These are phyloP conservation scores for Alternaria gaisen DNA, from an alignment of 2,329 filamentous ascomycete species.

Conservation along the genomic window DNA sequence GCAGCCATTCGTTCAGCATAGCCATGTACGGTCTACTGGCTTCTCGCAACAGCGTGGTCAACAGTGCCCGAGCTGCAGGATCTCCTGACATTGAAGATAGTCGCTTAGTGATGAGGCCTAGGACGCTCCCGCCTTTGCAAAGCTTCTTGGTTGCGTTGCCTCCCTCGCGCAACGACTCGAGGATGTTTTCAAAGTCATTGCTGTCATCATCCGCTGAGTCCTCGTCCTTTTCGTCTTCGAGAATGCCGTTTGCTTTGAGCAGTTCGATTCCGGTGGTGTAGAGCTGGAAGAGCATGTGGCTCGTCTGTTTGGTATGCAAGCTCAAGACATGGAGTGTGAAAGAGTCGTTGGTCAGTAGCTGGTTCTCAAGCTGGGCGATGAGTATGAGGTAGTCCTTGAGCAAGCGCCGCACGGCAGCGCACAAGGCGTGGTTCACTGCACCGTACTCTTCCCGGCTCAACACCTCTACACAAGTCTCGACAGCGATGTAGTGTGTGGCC, in stretches of 20 bases:
- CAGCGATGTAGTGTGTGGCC: constrained; percentile 89
- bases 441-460: constrained; percentile 94
- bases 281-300: constrained; percentile 89
- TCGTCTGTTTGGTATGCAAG: constrained; percentile 87
- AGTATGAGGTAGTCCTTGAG: constrained; percentile 94
- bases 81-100: constrained; percentile 93
- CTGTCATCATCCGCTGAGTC: constrained; percentile 76
- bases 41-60: constrained; percentile 84
- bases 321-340: constrained; percentile 96
- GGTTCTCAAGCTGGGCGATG: constrained; percentile 91
- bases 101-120: constrained; percentile 84
- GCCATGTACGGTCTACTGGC: constrained; percentile 94
- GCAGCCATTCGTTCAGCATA: constrained; percentile 98
- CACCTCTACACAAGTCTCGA: constrained; percentile 93
- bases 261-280: constrained; percentile 82
- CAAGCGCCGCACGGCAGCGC: constrained; percentile 90
- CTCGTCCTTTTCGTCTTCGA: constrained; percentile 75
- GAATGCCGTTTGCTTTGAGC: constrained; percentile 83
- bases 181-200: constrained; percentile 89
- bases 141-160: constrained; percentile 89
- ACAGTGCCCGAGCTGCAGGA: constrained; percentile 80
- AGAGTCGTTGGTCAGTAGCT: constrained; percentile 84
- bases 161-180: constrained; percentile 87
- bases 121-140: constrained; percentile 95
- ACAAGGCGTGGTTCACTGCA: constrained; percentile 92